Conservation (phyloP, 2,329 filamentous ascomycete genomes). For the Cercospora brassicicola region DNA sequence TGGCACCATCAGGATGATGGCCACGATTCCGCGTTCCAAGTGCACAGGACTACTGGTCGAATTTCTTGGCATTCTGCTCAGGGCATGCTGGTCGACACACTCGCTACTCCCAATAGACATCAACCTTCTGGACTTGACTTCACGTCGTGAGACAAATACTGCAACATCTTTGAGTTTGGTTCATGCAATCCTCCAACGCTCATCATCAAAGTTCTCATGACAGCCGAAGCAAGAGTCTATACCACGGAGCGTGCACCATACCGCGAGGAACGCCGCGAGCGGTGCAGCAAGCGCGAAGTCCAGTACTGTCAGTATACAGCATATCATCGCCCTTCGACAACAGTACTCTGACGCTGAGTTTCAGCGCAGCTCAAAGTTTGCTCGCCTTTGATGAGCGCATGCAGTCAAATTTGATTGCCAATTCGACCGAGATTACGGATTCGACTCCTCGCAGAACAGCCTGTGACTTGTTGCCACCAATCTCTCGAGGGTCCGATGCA, state of each 20-base stretch:
- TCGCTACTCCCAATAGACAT: neutral
- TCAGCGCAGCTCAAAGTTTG: neutral
- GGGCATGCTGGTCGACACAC: neutral
- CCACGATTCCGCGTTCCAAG: too few species aligned
- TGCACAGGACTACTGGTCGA: neutral
- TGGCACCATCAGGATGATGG: too few species aligned
- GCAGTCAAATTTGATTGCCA: conserved; percentile 10
- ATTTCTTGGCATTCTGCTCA: neutral
- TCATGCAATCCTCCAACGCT: neutral
- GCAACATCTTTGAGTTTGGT: neutral
- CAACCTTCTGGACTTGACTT: neutral
- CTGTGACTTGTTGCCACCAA: neutral
- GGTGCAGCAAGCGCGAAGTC: neutral
- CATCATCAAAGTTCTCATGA: neutral
- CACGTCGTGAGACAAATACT: neutral
- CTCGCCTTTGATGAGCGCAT: neutral
- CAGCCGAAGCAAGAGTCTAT: neutral
- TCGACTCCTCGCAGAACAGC: neutral
- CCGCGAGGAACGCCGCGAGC: neutral
- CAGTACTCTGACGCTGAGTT: neutral
- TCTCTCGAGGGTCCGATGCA: neutral
- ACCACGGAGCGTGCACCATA: neutral
- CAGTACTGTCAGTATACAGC: neutral
- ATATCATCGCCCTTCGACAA: neutral
- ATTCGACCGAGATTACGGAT: conserved; percentile 3